Conservation (phyloP, 2,329 filamentous ascomycete species). For the Cercospora berteroae region DNA sequence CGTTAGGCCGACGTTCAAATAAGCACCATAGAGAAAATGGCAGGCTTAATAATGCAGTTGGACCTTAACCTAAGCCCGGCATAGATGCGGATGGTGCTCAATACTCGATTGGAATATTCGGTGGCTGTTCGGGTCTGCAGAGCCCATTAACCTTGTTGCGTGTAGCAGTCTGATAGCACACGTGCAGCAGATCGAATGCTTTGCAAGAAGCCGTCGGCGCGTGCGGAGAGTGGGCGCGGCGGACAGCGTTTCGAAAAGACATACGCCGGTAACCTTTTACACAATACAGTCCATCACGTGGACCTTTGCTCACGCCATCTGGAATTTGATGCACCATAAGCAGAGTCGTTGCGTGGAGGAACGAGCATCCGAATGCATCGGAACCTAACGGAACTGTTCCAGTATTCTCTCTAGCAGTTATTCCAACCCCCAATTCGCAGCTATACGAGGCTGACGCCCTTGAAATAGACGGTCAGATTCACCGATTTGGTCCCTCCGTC, state of each 20-base stretch:
- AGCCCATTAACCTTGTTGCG: neutral
- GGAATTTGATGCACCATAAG: neutral
- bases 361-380: neutral
- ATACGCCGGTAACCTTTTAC: neutral
- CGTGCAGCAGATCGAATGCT: neutral
- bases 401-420: neutral
- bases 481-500: neutral
- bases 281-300: neutral
- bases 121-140: neutral
- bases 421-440: neutral
- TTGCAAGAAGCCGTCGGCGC: neutral
- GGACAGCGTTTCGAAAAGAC: neutral
- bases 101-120: neutral
- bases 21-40: neutral
- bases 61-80: neutral
- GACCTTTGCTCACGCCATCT: neutral
- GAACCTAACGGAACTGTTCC: neutral
- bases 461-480: neutral
- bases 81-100: neutral
- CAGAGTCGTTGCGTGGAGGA: neutral
- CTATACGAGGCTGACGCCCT: neutral
- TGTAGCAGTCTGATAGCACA: neutral
- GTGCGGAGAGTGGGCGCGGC: neutral
- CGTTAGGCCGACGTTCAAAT: neutral
- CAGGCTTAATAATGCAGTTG: neutral